Conservation (phyloP, 495 filamentous ascomycete genomes). For the Baudoinia panamericana region DNA sequence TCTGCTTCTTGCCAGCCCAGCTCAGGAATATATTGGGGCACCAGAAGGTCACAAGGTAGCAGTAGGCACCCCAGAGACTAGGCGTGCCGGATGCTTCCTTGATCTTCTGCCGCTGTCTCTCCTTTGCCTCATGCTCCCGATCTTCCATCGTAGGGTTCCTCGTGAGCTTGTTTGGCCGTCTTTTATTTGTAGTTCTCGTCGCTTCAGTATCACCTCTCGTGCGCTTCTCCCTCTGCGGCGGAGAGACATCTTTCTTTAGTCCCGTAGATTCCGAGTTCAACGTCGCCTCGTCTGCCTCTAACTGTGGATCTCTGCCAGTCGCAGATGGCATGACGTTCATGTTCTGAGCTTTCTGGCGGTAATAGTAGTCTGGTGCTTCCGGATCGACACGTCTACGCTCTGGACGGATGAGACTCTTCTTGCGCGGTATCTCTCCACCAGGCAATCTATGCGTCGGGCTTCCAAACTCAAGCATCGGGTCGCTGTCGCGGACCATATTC, state of each 20-base stretch:
- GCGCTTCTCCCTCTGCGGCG: conserved; percentile 16
- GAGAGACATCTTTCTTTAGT: conserved; percentile 28
- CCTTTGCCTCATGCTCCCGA: conserved; percentile 36
- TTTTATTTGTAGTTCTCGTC: conserved; percentile 20
- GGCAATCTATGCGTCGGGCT: background rate
- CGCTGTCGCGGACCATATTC: conserved; percentile 19
- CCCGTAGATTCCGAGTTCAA: conserved; percentile 44
- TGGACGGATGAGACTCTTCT: conserved; percentile 74
- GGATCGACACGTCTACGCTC: conserved; percentile 69
- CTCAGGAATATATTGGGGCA: conserved; percentile 70
- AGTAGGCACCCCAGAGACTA: conserved; percentile 91
- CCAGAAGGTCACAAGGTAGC: conserved; percentile 87
- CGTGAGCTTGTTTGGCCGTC: conserved; percentile 26
- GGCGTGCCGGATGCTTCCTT: conserved; percentile 60
- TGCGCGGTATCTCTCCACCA: conserved; percentile 44
- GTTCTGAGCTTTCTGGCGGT: conserved; percentile 77
- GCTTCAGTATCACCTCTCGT: conserved; percentile 25
- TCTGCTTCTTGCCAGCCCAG: conserved; percentile 79
- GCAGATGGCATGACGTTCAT: conserved; percentile 80
- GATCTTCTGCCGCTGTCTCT: conserved; percentile 51
- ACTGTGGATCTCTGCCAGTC: conserved; percentile 78
- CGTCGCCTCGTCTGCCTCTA: conserved; percentile 48
- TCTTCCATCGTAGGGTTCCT: conserved; percentile 32
- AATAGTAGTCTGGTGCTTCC: conserved; percentile 88
- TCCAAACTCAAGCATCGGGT: conserved; percentile 19